These are phyloP conservation scores for Pneumocystis carinii DNA, from an alignment of 1,139 yeast species.

Conservation along the genomic window DNA sequence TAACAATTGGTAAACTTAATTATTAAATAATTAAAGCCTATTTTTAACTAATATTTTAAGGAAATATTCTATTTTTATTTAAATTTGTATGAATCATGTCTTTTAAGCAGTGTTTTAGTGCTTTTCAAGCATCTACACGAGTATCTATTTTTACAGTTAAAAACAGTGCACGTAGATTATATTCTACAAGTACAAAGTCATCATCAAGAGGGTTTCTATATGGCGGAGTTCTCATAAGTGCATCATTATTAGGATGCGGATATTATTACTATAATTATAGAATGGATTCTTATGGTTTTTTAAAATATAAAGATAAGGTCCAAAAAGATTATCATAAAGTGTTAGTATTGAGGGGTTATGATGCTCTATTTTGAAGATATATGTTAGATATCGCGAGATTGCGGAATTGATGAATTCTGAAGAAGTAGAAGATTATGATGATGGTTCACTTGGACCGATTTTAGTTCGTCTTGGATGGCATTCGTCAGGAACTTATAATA, in stretches of 20 bases:
- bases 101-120: background rate
- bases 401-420: background rate
- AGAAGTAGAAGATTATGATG: conserved; percentile 41
- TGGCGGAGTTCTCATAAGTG: background rate
- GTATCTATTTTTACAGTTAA: background rate
- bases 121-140: background rate
- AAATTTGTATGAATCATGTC: background rate
- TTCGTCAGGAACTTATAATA: conserved; percentile 45
- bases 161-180: background rate
- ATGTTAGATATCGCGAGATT: background rate
- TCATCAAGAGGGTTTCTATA: background rate
- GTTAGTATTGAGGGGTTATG: background rate
- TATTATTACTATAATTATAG: background rate
- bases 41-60: too few species aligned
- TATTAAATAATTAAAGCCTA: too few species aligned
- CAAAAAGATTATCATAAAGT: background rate
- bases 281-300: background rate
- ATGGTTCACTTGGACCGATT: conserved; percentile 53
- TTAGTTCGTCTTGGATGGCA: conserved; percentile 58
- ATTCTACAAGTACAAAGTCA: background rate
- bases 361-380: background rate
- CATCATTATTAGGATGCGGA: background rate
- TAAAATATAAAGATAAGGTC: background rate
- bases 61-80: too few species aligned
- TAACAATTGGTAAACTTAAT: too few species aligned